Base-by-base conservation (phyloP, 257 asterid species). In the Solanum appendiculatum region DNA sequence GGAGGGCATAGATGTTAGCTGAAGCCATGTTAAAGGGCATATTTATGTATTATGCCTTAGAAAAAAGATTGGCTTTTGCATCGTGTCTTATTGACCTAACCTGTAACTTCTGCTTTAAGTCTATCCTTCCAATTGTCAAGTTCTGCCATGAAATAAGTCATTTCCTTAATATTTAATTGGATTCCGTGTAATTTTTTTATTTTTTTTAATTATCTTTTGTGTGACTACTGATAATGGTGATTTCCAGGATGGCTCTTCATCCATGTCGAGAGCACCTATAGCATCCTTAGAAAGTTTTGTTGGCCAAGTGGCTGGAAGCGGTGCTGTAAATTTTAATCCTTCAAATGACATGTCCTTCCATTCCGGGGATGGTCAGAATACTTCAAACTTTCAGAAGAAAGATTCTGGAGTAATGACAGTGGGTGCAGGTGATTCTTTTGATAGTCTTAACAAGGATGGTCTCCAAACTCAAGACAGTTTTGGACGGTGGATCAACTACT, bases 401-500 rank as follows among this genome's bases (percentile, higher is more conserved):
- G 89, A 87, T 85, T 87, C 95, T 85, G 92, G 91, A 89, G 83
- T 78, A 73, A 63, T 31, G 46, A 81, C 92, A 69, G 87, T 86
- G 48, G 88, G 86, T 77, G 91, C 78, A 74, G 89, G 84, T 86
- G 92, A 87, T 87, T 84, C 90, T 83, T 60, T 85, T 86, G 87
- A 87, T 86, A 87, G 87, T 87, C 84, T 77, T 89, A 89, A 82
- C 85, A 70, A 89, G 83, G 94, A 92, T 70, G 88, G 92, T 86
- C 87, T 92, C 90, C 95, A 91, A 89, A 85, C 95, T 51, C 94
- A 94, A 86, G 97, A 92, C 90, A 89, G 93, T 92, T 94, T 94
- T 88, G 99, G 97, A 86, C 87, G 88, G 91, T 93, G 96, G 95
- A 88, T 92, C 66, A 91, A 92, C 64, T 87, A 88, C 86, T 83